Conservation (phyloP, 2,329 filamentous ascomycete genomes). For the Trematosphaeria pertusa region DNA sequence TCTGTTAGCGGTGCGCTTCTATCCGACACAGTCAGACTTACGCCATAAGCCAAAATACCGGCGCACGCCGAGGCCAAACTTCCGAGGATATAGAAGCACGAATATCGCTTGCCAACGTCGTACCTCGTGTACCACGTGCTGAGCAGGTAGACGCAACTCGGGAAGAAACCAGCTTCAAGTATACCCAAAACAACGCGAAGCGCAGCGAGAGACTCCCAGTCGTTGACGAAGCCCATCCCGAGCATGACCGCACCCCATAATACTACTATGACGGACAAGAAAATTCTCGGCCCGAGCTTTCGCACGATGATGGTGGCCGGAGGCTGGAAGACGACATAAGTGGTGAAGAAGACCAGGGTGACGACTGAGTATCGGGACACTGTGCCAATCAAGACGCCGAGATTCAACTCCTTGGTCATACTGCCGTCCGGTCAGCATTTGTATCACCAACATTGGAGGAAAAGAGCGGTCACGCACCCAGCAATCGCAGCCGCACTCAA, state of each 20-base stretch:
- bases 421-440: slow-evolving; percentile 35
- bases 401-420: slow-evolving; percentile 49
- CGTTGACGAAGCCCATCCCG: slow-evolving; percentile 50
- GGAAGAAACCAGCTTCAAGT: slow-evolving; percentile 50
- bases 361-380: slow-evolving; percentile 62
- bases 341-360: slow-evolving; percentile 59
- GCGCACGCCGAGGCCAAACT: slow-evolving; percentile 70
- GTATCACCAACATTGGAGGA: slow-evolving; percentile 5
- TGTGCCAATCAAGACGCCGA: slow-evolving; percentile 32
- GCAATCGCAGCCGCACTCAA: slow-evolving; percentile 76
- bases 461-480: slow-evolving; percentile 53
- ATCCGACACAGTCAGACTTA: too few species aligned
- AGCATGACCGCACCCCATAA: slow-evolving; percentile 55
- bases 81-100: slow-evolving; percentile 72
- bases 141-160: slow-evolving; percentile 55
- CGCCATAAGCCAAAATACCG: slow-evolving; percentile 74
- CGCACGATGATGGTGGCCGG: slow-evolving; percentile 50
- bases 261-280: slow-evolving; percentile 43
- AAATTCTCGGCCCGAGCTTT: slow-evolving; percentile 49
- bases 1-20: too few species aligned
- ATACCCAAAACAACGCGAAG: slow-evolving; percentile 50
- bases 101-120: slow-evolving; percentile 74
- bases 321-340: slow-evolving; percentile 52
- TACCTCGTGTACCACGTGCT: slow-evolving; percentile 59
- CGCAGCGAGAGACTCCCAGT: slow-evolving; percentile 45